Evolutionary conservation across 2,329 filamentous ascomycete genomes (phyloP).

Genomic region (Talaromyces rugulosus): DNA sequence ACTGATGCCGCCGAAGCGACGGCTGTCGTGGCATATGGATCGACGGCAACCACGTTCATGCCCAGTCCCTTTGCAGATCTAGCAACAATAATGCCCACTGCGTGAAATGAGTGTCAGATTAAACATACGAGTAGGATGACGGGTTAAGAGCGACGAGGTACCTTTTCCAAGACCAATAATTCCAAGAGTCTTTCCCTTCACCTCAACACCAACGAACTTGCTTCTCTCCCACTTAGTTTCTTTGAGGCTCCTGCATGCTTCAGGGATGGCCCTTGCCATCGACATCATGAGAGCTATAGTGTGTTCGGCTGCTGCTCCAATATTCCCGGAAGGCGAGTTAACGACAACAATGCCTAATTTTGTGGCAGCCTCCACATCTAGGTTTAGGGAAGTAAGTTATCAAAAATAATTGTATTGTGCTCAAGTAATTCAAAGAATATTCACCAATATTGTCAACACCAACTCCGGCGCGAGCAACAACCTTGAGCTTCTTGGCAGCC

Average conservation of each 20-base stretch:
- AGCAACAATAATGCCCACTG: slow-evolving; percentile 72
- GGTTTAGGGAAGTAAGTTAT: background rate
- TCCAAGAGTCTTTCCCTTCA: slow-evolving; percentile 70
- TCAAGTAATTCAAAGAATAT: background rate
- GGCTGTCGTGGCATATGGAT: slow-evolving; percentile 73
- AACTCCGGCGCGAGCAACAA: slow-evolving; percentile 75
- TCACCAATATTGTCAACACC: slow-evolving; percentile 74
- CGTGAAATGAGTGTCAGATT: background rate
- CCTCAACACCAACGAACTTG: slow-evolving; percentile 70
- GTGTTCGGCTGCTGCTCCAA: slow-evolving; percentile 74
- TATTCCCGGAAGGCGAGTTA: slow-evolving; percentile 75
- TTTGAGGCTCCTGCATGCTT: slow-evolving; percentile 66
- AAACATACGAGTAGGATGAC: background rate
- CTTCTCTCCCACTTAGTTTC: slow-evolving; percentile 71
- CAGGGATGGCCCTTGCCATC: slow-evolving; percentile 68
- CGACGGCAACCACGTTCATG: slow-evolving; percentile 70
- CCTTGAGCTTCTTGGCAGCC: slow-evolving; percentile 65
- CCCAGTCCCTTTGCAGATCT: slow-evolving; percentile 73
- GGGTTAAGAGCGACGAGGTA: slow-evolving; percentile 20
- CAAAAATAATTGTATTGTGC: background rate
- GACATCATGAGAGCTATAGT: slow-evolving; percentile 71
- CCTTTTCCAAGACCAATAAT: slow-evolving; percentile 78
- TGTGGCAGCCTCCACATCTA: slow-evolving; percentile 66
- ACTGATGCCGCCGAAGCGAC: slow-evolving; percentile 67
- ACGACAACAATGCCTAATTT: slow-evolving; percentile 72